phyloP scores from a whole-genome alignment of 371 early-diverging fungal species.

The Rhizopus arrhizus region DNA sequence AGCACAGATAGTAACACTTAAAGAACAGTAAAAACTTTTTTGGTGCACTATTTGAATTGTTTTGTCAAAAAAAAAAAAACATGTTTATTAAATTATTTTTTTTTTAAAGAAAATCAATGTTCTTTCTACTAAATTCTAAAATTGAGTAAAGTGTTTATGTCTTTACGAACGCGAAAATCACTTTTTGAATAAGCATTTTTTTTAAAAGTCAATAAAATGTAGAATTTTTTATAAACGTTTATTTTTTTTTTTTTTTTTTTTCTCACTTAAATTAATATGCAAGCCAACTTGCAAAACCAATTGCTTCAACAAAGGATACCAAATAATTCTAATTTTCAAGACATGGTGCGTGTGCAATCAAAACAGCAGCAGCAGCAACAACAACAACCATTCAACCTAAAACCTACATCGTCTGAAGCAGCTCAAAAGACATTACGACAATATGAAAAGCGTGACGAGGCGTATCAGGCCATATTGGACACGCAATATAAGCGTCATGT shows the following conservation, averaged over 20 bases:
- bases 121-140: too few relatives aligned
- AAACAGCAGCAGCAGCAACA: conserved; percentile 4
- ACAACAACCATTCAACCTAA: conserved; percentile 4
- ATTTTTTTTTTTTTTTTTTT: background rate
- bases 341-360: background rate
- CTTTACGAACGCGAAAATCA: too few relatives aligned
- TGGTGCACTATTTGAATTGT: too few relatives aligned
- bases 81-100: too few relatives aligned
- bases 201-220: background rate
- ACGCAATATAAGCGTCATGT: conserved; percentile 45
- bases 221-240: too few relatives aligned
- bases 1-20: too few relatives aligned
- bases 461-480: conserved; percentile 45
- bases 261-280: background rate
- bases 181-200: background rate
- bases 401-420: conserved; percentile 5
- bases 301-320: background rate
- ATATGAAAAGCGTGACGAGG: conserved; percentile 37
- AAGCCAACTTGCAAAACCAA: background rate
- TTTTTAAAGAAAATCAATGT: too few relatives aligned
- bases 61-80: too few relatives aligned
- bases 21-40: too few relatives aligned
- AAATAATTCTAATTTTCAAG: background rate
- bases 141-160: too few relatives aligned
- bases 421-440: conserved; percentile 24